A percentile compares a stretch with the other conserved stretches of the same genome.
Conservation (phyloP, 805 yeast genomes). For the Lachancea sp. region DNA sequence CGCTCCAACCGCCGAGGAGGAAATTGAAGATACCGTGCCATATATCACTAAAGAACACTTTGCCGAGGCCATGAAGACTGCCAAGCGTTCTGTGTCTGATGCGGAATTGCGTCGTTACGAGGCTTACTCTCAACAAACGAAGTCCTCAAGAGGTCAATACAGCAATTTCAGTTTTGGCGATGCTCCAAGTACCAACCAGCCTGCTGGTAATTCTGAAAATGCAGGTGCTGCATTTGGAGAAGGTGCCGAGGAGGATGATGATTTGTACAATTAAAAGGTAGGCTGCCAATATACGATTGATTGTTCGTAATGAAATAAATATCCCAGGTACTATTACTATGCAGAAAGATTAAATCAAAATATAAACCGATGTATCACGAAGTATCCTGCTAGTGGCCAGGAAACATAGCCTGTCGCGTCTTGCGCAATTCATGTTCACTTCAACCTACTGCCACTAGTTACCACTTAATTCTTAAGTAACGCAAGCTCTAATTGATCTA, state of each 20-base stretch:
- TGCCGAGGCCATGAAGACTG: slow-evolving; percentile 99
- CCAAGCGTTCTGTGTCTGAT: slow-evolving; percentile 94
- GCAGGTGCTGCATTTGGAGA: slow-evolving; percentile 42
- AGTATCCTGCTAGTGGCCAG: too few species aligned
- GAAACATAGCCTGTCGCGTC: too few species aligned
- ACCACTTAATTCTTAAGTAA: too few species aligned
- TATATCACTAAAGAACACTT: slow-evolving; percentile 88
- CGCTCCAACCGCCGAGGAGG: slow-evolving; percentile 42
- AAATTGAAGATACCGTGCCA: slow-evolving; percentile 91
- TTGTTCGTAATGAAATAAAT: slow-evolving; percentile 4
- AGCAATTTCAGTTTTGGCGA: slow-evolving; percentile 82
- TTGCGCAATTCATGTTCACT: too few species aligned
- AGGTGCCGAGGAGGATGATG: slow-evolving; percentile 49
- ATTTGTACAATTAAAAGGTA: slow-evolving; percentile 44
- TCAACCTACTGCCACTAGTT: not conserved
- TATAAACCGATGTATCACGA: not conserved
- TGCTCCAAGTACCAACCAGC: slow-evolving; percentile 35
- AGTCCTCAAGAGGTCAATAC: slow-evolving; percentile 92
- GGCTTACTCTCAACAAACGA: slow-evolving; percentile 94
- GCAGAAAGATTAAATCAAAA: not conserved
- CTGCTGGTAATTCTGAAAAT: slow-evolving; percentile 22
- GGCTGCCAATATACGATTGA: not conserved
- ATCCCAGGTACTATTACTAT: not conserved
- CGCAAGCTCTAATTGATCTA: too few species aligned
- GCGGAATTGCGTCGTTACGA: slow-evolving; percentile 98